Base-by-base conservation (phyloP, 2,329 filamentous ascomycete species). In the Tolypocladium paradoxum region DNA sequence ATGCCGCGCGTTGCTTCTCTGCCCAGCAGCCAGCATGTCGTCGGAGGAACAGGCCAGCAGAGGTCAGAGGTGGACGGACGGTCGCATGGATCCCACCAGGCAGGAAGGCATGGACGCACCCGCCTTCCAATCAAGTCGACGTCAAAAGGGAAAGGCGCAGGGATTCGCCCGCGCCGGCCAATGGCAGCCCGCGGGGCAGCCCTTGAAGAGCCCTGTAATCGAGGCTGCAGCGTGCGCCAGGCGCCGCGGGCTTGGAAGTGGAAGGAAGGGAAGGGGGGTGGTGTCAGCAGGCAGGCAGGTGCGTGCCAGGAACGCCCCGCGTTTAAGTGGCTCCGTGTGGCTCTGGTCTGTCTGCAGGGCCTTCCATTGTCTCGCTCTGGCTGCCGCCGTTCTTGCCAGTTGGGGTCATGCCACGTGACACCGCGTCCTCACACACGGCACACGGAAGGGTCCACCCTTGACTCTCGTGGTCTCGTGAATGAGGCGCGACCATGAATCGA, bases 261-360 rank as follows among this genome's bases (percentile, higher is more conserved):
- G 52, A 52, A 40, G 50, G 31, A 38, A 45, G 38, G 38, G 38
- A 18, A 31, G 50, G 38, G 24, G 33, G 11, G 24, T 31, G 47
- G 16, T 53, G 48, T 52, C 49, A 53, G 53, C 49, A 55, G 55
- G 27, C 27, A 46, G 27, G 54, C 55, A 54, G 33, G 51, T 53
- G 51, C 53, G 59, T 65, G 65, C 62, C 66, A 69, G 66, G 66
- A 67, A 69, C 66, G 64, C 64, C 66, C 66, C 65, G 62, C 67
- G 61, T 64, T 63, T 62, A 60, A 62, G 60, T 64, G 62, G 64
- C 57, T 57, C 54, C 57, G 50, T 51, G 34, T 43, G 43, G 33
- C 45, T 43, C 34, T n/a, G n/a, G n/a, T n/a, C n/a, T n/a, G n/a
- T n/a, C n/a, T 50, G 33, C 48, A 40, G 34, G 45, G 48, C 51